phyloP scores from a whole-genome alignment of 345 rosid genomes.

The Angophora floribunda region DNA sequence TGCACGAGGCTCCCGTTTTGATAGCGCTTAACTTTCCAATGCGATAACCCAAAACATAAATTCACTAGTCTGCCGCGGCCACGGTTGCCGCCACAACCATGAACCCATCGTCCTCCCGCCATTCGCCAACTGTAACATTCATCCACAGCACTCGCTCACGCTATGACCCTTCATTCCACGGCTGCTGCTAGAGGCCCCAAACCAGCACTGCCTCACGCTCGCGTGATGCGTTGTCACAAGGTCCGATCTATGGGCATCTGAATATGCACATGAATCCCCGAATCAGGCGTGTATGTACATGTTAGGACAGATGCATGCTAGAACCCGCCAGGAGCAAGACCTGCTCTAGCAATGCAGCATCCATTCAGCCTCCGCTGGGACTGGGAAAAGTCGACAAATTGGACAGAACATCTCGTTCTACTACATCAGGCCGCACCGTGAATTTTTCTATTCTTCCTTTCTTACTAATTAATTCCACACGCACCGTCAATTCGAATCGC shows the following conservation, averaged over 20 bases:
- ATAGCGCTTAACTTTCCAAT: background rate
- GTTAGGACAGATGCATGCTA: background rate
- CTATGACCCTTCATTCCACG: background rate
- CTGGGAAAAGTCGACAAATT: background rate
- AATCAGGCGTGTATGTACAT: background rate
- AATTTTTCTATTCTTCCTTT: background rate
- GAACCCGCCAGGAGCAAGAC: background rate
- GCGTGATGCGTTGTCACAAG: background rate
- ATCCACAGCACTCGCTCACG: background rate
- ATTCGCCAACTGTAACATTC: background rate
- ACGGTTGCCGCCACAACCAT: background rate
- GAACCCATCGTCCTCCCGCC: background rate
- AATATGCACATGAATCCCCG: background rate
- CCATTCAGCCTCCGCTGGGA: background rate
- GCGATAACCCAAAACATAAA: background rate
- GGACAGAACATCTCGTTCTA: background rate
- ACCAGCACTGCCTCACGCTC: background rate
- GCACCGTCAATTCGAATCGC: background rate
- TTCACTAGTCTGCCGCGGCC: background rate
- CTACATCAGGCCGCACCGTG: background rate
- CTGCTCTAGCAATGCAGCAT: background rate
- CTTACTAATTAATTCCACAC: background rate
- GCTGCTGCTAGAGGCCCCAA: background rate
- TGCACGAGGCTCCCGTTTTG: background rate
- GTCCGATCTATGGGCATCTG: background rate